Evolutionary conservation across 352 stramenopile genomes (phyloP).

Genomic region (Phytophthora agathidicida): DNA sequence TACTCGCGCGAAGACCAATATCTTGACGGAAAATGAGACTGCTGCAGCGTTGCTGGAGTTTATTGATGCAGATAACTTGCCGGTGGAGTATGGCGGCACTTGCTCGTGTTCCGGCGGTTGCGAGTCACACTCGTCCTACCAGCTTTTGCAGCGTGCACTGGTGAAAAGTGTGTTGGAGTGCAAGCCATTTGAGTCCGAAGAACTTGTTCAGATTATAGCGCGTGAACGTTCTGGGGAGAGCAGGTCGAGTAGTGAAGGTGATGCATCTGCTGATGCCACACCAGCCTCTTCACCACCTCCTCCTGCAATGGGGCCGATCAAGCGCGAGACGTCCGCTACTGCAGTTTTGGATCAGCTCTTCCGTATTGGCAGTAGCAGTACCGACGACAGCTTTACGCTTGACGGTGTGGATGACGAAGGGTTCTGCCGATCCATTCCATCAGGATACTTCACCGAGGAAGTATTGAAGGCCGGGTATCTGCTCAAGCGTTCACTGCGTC

Average conservation of each 20-base stretch:
- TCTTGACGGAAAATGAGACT: slow-evolving; percentile 76
- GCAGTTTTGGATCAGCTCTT: slow-evolving; percentile 31
- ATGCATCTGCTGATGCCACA: slow-evolving; percentile 6
- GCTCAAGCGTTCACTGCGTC: slow-evolving; percentile 86
- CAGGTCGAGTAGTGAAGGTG: slow-evolving; percentile 25
- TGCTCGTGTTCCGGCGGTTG: slow-evolving; percentile 64
- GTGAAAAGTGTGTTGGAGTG: slow-evolving; percentile 52
- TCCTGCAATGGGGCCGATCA: slow-evolving; percentile 20
- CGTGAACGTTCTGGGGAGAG: slow-evolving; percentile 24
- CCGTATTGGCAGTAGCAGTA: slow-evolving; percentile 25
- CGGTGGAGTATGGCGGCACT: slow-evolving; percentile 68
- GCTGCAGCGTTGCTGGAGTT: slow-evolving; percentile 51
- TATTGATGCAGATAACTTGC: slow-evolving; percentile 72
- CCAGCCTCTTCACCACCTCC: slow-evolving; percentile 3
- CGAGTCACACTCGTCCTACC: slow-evolving; percentile 62
- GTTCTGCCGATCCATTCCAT: slow-evolving; percentile 41
- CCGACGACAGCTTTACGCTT: slow-evolving; percentile 19
- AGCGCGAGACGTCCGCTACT: slow-evolving; percentile 29
- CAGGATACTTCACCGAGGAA: slow-evolving; percentile 62
- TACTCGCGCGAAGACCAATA: slow-evolving; percentile 89
- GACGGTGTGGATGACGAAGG: slow-evolving; percentile 33
- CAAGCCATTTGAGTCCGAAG: slow-evolving; percentile 44
- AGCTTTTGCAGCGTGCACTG: slow-evolving; percentile 50
- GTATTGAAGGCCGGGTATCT: slow-evolving; percentile 76
- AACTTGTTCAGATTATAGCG: slow-evolving; percentile 19